Base-by-base conservation (phyloP, 2,329 filamentous ascomycete genomes). In the Phoma herbarum region DNA sequence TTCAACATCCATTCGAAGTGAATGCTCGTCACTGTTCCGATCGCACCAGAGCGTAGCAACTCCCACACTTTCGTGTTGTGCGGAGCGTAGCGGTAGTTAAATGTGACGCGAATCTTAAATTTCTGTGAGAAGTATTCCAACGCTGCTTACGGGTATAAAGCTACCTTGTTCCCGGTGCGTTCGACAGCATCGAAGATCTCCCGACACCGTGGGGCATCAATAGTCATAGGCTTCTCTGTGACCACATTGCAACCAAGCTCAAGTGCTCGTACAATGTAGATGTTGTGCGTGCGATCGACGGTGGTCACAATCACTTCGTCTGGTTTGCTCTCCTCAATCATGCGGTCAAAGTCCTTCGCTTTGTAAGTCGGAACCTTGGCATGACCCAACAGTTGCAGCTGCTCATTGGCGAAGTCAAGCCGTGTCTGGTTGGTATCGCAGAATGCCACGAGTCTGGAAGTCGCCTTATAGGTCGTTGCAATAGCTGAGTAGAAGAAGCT, bases 151-250 rank as follows among this genome's bases (percentile, higher is more conserved):
- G n/a, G n/a, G n/a, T 78, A 12, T 75, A 72, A 16, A 35, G 14
- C 14, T 18, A 35, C 2, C 78, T 77, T 0, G 83, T 85, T 18
- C 80, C 76, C 49, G 31, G 31, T 35, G 16, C 31, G 31, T 35
- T 83, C 79, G 16, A 85, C 85, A 12, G 84, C 82, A 61, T 81
- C 78, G 61, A 87, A 80, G 57, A 88, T 88, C 48, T 81, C 78
- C 7, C 74, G 77, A 72, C 84, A 86, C 2, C 84, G 81, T 1
- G 81, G 78, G 0, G 79, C 83, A 65, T 88, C 85, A 64, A 87
- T 84, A 0, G 86, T 88, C 86, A 88, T 88, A 4, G 86, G 86
- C 71, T 88, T 88, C 67, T 88, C 86, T 0, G 84, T 88, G n/a
- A 88, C 78, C 0, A 87, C 85, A 59, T 84, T 82, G 65, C 85